Evolutionary conservation across 768 basidiomycete genomes (phyloP), one percentile per base, ranked within the genome.

Genomic region (Mycena venus): DNA sequence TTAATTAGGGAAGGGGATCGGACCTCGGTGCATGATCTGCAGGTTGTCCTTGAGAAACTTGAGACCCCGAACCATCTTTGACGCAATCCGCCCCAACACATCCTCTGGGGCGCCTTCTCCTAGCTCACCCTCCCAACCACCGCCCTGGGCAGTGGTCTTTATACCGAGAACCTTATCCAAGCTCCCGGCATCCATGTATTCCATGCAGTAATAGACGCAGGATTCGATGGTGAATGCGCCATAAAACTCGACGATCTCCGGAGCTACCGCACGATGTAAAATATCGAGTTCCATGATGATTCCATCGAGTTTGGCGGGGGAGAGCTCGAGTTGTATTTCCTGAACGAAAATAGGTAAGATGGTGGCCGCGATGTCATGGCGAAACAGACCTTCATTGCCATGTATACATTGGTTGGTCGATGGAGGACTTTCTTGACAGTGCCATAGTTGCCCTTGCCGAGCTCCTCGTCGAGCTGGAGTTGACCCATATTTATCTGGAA

Each of bases 191-290:
- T 99, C 98, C 98, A 99, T 99, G 85, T 93, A 96, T 87, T 99
- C 98, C 97, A 99, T 99, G 84, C 97, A 99, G 83, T 98, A 99
- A 85, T 99, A 99, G 27, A 99, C 98, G 83, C 98, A 99, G n/a
- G 96, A 96, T 82, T 99, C 98, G 84, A 98, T 97, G 84, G 98
- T 99, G 87, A 99, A 99, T 5, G 98, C 98, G 53, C 98, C 98
- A 81, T 98, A 99, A 79, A 99, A 99, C 74, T 99, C 98, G 79
- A 99, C 96, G 77, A 99, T 99, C 80, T 95, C 92, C 3, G 94
- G 95, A 11, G 94, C 92, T 53, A 93, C 90, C 4, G 97, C 97
- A 23, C 97, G 95, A 83, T 99, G 98, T 9, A 99, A 91, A 76
- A 99, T 94, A 81, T 99, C 98, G 66, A 99, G 94, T 81, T 99